These are phyloP conservation scores for Hypsizygus ulmarius DNA, from an alignment of 1,284 basidiomycete species.

Conservation along the genomic window DNA sequence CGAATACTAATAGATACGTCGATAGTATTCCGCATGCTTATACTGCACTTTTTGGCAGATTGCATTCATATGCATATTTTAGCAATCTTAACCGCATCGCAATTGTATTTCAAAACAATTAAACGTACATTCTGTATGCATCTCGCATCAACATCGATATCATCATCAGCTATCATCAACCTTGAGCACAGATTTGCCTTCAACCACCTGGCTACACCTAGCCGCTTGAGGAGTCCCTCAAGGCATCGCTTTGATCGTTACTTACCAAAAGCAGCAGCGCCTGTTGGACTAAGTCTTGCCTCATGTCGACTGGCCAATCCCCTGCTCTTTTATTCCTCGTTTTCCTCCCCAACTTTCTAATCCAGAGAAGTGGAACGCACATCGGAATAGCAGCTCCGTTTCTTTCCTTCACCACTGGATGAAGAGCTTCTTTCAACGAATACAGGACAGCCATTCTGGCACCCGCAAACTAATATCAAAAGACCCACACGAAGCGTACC, in stretches of 20 bases:
- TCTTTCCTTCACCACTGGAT: slow-evolving; percentile 36
- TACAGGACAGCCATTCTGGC: slow-evolving; percentile 41
- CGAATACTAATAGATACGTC: too few relatives aligned
- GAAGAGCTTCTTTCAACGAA: slow-evolving; percentile 51
- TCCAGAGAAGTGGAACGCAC: slow-evolving; percentile 15
- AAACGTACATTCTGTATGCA: too few relatives aligned
- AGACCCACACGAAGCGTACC: slow-evolving; percentile 31
- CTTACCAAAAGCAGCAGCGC: slow-evolving; percentile 27
- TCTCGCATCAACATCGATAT: too few relatives aligned
- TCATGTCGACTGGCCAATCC: slow-evolving; percentile 45
- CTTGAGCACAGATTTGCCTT: too few relatives aligned
- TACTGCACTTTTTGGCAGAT: too few relatives aligned
- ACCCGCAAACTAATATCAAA: slow-evolving; percentile 36
- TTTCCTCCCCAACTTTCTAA: slow-evolving; percentile 16
- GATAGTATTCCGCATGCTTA: too few relatives aligned
- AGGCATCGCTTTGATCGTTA: slow-evolving; percentile 16
- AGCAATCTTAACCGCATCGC: too few relatives aligned
- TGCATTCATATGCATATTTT: too few relatives aligned
- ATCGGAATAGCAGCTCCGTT: slow-evolving; percentile 14
- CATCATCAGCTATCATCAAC: too few relatives aligned
- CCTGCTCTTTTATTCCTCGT: slow-evolving; percentile 17
- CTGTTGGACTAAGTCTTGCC: slow-evolving; percentile 35
- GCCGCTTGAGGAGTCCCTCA: slow-evolving; percentile 3
- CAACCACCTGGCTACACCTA: neutral
- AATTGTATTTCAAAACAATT: too few relatives aligned